Evolutionary conservation across 1,139 yeast genomes (phyloP), one percentile per base, ranked within the genome.

Genomic region (Taphrina pruni): DNA sequence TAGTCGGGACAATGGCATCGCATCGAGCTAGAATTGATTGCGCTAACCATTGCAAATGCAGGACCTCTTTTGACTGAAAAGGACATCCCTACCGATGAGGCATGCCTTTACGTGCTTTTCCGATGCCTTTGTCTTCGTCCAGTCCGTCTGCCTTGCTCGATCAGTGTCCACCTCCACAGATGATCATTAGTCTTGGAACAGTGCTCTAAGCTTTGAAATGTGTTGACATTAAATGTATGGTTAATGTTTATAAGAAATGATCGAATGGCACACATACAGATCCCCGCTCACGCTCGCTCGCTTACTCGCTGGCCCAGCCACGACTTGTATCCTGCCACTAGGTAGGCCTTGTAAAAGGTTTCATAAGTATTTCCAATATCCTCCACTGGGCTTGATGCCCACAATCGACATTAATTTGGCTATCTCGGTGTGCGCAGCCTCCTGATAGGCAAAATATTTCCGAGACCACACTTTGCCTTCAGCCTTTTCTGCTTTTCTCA

Each of bases 401-500:
- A 64, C 61, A 36, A 21, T 35, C 4, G 20, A 21, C 54, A 57
- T 57, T 45, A 64, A 21, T 7, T 35, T 20, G n/a, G 35, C 20
- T 17, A 43, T 51, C 7, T 38, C 56, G 12, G 67, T 45, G 26
- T 12, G 55, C 12, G 45, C 21, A 11, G 32, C 38, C 14, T 64
- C 61, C 35, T 45, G 35, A 26, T 35, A 54, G 3, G 41, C 71
- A 74, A 92, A 92, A 94, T 96, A 92, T 78, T 94, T 86, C 68
- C 87, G 84, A 73, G 85, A 79, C 97, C 97, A 92, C 66, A 76
- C 76, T 36, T 77, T 76, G 54, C 89, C 93, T 8, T 83, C 78
- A 60, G 83, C 89, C 72, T 80, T 80, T 79, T 93, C 98, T 72
- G 82, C 78, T 79, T 86, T 87, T 77, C 97, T 86, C 78, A 88